A percentile compares a stretch with the other conserved stretches of the same genome.
Conservation (phyloP, 306 rosid genomes). For the Phaseolus lunatus region DNA sequence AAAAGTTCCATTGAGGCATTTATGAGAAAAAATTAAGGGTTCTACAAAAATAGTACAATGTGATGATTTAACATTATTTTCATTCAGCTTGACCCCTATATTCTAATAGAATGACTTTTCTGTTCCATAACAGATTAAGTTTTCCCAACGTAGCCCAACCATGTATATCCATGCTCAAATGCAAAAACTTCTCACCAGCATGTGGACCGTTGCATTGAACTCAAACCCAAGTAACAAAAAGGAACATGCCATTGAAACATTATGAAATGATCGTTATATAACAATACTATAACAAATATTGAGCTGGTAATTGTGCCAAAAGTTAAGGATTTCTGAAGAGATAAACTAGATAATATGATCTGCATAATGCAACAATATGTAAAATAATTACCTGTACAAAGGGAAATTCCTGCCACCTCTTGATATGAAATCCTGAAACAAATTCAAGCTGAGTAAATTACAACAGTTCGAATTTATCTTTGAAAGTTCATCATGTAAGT, state of each 20-base stretch:
- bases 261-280: constrained; percentile 20
- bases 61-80: constrained; percentile 14
- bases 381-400: constrained; percentile 73
- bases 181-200: neutral
- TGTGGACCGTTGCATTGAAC: neutral
- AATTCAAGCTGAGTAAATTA: constrained; percentile 31
- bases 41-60: neutral
- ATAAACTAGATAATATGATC: constrained; percentile 11
- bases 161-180: neutral
- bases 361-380: neutral
- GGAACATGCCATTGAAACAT: constrained; percentile 2
- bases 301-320: constrained; percentile 4
- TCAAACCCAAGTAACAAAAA: neutral
- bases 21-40: neutral
- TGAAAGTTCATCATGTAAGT: neutral
- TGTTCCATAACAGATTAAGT: constrained; percentile 17
- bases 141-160: constrained; percentile 19
- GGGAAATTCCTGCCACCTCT: constrained; percentile 85
- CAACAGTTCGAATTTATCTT: constrained; percentile 51
- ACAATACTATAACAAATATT: neutral
- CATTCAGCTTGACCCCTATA: constrained; percentile 1
- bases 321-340: neutral
- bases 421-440: constrained; percentile 84
- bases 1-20: neutral
- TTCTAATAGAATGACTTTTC: constrained; percentile 9